Base-by-base conservation (phyloP, 108 stramenopile species). In the Skeletonema menzelii region DNA sequence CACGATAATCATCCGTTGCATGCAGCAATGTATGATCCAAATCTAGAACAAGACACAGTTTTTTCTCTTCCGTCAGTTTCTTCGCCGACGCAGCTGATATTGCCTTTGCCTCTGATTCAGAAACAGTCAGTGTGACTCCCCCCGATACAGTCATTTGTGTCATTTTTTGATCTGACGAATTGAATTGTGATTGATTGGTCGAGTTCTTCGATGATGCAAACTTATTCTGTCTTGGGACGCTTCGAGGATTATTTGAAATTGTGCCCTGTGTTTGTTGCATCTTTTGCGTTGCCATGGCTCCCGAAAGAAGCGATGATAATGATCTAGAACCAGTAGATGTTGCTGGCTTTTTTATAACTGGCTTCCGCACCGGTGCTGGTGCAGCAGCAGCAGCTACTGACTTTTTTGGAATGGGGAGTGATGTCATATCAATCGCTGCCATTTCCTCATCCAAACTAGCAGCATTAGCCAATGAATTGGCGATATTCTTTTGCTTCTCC, bases 21-120 rank as follows among this genome's bases (percentile, higher is more conserved):
- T 96, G 95, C 15, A 96, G 72, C 27, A 96, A 69, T 3, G 95
- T 96, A 70, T 93, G 92, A 81, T 96, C 95, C 60, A 96, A 75
- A 83, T 96, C 95, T 59, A 96, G 69, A 7, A 93, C 91, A n/a
- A 96, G 71, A 26, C 83, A 85, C 11, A 96, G 65, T 65, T 89
- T 86, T 32, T 73, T 76, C 34, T 69, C 65, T 55, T 73, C 56
- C 26, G 62, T 76, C 24, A 94, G 44, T 59, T 85, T 84, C 37
- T 78, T 69, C 2, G 79, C 73, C 28, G 82, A 70, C 31, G 72
- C 70, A n/a, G 84, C 65, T 37, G 88, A 82, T 67, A 94, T 86
- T 20, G 65, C 53, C 57, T 82, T 77, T 24, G 86, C 83, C 79
- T 94, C 90, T 59, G 72, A 22, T 72, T 83, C 61, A 5, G 90